phyloP scores from a whole-genome alignment of 768 basidiomycete genomes.

The Phaeolepiota aurea region DNA sequence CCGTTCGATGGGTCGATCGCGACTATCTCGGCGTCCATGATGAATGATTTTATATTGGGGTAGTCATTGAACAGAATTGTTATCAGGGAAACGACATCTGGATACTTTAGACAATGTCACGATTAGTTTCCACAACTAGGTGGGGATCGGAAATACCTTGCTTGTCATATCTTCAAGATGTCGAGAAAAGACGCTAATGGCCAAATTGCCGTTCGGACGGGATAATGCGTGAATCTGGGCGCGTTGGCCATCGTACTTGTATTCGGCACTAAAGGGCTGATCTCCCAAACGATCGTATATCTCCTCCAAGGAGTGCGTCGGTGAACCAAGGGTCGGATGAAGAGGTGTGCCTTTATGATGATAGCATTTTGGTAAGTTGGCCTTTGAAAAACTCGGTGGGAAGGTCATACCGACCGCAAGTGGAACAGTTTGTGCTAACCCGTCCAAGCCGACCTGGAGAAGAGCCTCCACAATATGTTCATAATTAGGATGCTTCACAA shows the following conservation, averaged over 20 bases:
- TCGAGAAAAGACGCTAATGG: conserved; percentile 72
- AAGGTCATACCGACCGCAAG: conserved; percentile 56
- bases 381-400: background rate
- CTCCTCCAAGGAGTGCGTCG: conserved; percentile 75
- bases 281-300: conserved; percentile 66
- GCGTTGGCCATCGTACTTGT: conserved; percentile 86
- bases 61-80: conserved; percentile 36
- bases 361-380: background rate
- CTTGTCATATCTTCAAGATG: conserved; percentile 91
- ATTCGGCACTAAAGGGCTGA: conserved; percentile 74
- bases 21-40: conserved; percentile 83
- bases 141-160: conserved; percentile 39
- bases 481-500: conserved; percentile 72
- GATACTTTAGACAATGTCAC: conserved; percentile 49
- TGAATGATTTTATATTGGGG: conserved; percentile 48
- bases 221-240: conserved; percentile 73
- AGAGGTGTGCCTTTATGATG: conserved; percentile 70
- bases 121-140: conserved; percentile 1
- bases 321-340: conserved; percentile 81
- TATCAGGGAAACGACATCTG: conserved; percentile 64
- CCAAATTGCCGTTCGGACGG: conserved; percentile 17
- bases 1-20: conserved; percentile 64
- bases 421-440: conserved; percentile 49
- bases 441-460: conserved; percentile 51
- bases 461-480: conserved; percentile 58